These are phyloP conservation scores for Exutisphaerella laricina DNA, from an alignment of 2,329 filamentous ascomycete species.

Conservation along the genomic window DNA sequence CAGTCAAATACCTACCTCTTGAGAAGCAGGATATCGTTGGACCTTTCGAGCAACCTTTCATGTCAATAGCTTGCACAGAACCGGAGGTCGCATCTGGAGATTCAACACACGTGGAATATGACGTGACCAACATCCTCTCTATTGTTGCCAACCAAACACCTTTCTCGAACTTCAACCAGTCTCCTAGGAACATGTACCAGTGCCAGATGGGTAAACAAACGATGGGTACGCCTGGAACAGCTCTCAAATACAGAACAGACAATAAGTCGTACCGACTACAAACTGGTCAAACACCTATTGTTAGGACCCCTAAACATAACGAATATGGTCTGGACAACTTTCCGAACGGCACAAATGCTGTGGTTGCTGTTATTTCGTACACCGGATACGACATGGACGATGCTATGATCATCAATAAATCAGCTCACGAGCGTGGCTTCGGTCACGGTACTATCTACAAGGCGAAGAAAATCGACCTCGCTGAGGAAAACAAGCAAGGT, in stretches of 20 bases:
- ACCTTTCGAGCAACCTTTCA: conserved; percentile 93
- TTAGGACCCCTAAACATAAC: conserved; percentile 87
- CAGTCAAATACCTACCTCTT: conserved; percentile 84
- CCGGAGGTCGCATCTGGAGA: conserved; percentile 81
- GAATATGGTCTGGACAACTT: conserved; percentile 97
- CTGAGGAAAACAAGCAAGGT: conserved; percentile 63
- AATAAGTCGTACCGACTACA: conserved; percentile 96
- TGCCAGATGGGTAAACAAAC: conserved; percentile 99
- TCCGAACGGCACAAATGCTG: conserved; percentile 89
- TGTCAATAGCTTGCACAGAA: conserved; percentile 92
- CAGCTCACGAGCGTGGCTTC: conserved; percentile 90
- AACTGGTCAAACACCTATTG: conserved; percentile 91
- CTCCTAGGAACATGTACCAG: conserved; percentile 93
- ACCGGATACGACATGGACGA: conserved; percentile 99
- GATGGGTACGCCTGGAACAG: conserved; percentile 92
- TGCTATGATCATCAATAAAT: conserved; percentile 99
- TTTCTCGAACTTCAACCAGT: conserved; percentile 98
- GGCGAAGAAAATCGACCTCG: conserved; percentile 83
- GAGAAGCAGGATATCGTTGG: conserved; percentile 84
- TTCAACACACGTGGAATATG: conserved; percentile 88
- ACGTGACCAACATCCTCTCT: conserved; percentile 93
- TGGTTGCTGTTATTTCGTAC: conserved; percentile 97
- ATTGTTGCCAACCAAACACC: conserved; percentile 98
- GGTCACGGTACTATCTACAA: conserved; percentile 97
- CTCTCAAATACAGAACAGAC: conserved; percentile 80